phyloP scores from a whole-genome alignment of 2,329 filamentous ascomycete genomes.

The Pestalotiopsis sp. region DNA sequence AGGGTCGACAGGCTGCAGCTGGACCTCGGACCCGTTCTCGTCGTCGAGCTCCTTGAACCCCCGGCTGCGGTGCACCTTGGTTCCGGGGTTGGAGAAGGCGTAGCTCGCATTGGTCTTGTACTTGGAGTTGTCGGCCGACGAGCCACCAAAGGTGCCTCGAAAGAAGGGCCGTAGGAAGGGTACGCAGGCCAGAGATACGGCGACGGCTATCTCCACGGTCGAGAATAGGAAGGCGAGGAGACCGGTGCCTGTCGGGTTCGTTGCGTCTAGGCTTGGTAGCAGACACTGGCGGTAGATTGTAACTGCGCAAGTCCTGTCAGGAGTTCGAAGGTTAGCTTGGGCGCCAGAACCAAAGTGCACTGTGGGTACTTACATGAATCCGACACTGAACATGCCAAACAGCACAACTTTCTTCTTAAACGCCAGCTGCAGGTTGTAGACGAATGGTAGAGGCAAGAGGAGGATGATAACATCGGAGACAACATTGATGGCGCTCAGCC shows the following conservation, averaged over 20 bases:
- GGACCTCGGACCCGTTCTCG: constrained; percentile 7
- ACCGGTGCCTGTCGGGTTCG: constrained; percentile 6
- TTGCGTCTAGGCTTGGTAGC: constrained; percentile 1
- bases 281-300: constrained; percentile 15
- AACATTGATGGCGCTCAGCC: constrained; percentile 4
- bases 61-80: background rate
- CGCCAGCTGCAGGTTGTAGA: background rate
- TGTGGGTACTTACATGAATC: constrained; percentile 14
- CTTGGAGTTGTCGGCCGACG: background rate
- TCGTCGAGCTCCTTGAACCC: constrained; percentile 10
- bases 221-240: constrained; percentile 13
- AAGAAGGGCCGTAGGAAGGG: constrained; percentile 16
- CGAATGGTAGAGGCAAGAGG: background rate
- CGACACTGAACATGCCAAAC: constrained; percentile 14
- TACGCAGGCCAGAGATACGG: constrained; percentile 15
- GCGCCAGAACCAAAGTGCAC: too few species aligned
- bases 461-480: constrained; percentile 1
- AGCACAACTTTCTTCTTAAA: constrained; percentile 14
- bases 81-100: constrained; percentile 4
- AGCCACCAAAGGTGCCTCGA: constrained; percentile 3
- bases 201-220: constrained; percentile 14
- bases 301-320: constrained; percentile 12
- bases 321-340: background rate
- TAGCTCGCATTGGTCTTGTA: background rate
- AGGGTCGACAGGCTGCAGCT: background rate